phyloP scores from a whole-genome alignment of 2,329 filamentous ascomycete species.

The Epichloe elymi region DNA sequence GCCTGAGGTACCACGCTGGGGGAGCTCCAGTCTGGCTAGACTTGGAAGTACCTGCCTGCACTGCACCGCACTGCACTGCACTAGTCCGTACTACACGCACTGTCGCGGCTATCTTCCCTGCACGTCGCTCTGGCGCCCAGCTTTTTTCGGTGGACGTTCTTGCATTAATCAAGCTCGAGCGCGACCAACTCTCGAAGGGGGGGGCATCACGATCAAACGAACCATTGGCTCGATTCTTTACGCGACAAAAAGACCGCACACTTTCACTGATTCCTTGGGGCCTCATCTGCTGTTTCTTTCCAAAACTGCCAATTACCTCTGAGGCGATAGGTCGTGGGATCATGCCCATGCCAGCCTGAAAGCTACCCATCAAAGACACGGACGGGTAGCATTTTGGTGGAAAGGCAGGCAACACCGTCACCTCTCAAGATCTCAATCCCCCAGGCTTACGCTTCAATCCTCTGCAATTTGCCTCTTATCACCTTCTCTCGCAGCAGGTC shows the following conservation, averaged over 20 bases:
- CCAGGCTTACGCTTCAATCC: background rate
- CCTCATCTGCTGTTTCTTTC: background rate
- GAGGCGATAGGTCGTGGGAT: background rate
- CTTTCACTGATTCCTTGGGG: background rate
- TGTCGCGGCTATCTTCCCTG: background rate
- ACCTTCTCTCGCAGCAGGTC: background rate
- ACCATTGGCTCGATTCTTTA: background rate
- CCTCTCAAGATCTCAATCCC: background rate
- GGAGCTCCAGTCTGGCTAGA: background rate
- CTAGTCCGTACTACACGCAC: background rate
- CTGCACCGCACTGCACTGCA: background rate
- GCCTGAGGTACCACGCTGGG: background rate
- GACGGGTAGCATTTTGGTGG: background rate
- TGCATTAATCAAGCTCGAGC: background rate
- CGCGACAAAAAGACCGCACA: background rate
- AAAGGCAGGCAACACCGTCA: background rate
- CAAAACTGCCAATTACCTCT: background rate
- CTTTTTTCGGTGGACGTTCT: background rate
- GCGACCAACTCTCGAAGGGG: background rate
- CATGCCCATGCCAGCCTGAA: constrained; percentile 5
- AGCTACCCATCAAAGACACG: constrained; percentile 1
- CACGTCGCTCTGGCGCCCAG: background rate
- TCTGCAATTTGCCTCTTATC: background rate
- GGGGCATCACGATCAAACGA: background rate
- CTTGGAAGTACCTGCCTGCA: background rate